Base-by-base conservation (phyloP, 345 rosid species). In the Bretschneidera sinensis region DNA sequence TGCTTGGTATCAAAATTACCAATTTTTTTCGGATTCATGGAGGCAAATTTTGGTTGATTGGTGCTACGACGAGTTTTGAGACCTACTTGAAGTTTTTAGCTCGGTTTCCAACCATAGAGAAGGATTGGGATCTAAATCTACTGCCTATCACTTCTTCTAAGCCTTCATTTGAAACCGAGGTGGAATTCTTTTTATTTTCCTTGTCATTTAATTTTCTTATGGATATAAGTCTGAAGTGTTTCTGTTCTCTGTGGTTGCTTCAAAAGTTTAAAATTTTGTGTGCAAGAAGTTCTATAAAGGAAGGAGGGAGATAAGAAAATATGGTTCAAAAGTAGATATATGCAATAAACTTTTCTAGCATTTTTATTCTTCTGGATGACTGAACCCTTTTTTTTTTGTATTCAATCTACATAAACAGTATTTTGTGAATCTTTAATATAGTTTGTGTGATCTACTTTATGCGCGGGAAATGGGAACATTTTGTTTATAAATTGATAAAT, bases 71-170 rank as follows among this genome's bases (percentile, higher is more conserved):
- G 11, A 81, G 69, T 35, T 59, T 72, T 55, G 92, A 86, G 63
- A 79, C 66, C 49, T 86, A 79, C 66, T 54, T 62, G 33, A 81
- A 78, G 69, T 64, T 85, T 45, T 58, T 70, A 2, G 77, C 66
- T 6, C 58, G 57, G 71, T 88, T 79, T 72, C 86, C 89, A 0
- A 61, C 45, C 45, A 53, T 80, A 19, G 87, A 81, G 21, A 72
- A 66, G 65, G 84, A 81, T 3, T 88, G 87, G 96, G 84, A 83
- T 74, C 74, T 85, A 71, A 81, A 83, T 28, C 67, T 78, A 63
- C 69, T 83, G 79, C 87, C 89, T 0, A 71, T 81, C 17, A 69
- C 85, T 58, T 71, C 81, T 48, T 67, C 78, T 43, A 71, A 62
- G 69, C 55, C 67, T 60, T 59, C 84, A 17, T 51, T 55, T 25